These are phyloP conservation scores for Syncephalastrum racemosum DNA, from an alignment of 371 early-diverging fungal species.

Conservation along the genomic window DNA sequence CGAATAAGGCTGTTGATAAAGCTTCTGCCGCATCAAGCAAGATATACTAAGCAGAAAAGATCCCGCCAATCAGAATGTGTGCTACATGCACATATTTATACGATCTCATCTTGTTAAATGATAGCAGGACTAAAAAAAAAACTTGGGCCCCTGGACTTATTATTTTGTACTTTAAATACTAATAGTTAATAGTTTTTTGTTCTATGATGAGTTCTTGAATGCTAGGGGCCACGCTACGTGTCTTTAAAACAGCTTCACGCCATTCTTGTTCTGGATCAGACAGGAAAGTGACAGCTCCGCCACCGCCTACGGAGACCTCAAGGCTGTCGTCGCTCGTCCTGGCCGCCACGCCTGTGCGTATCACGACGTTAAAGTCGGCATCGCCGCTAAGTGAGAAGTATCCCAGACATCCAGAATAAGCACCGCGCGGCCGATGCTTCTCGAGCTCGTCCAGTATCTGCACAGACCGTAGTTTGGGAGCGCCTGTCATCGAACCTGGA, in stretches of 20 bases:
- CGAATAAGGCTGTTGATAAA: no score
- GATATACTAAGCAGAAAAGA: no score
- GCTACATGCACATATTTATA: no score
- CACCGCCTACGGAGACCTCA: slow-evolving; percentile 83
- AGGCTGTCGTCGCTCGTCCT: slow-evolving; percentile 14
- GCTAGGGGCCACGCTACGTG: slow-evolving; percentile 67
- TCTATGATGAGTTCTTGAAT: no score
- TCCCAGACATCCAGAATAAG: slow-evolving; percentile 92
- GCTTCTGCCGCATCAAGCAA: no score
- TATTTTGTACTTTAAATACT: no score
- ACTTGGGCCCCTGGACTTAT: no score
- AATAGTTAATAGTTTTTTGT: background rate
- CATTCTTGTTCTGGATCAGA: slow-evolving; percentile 87
- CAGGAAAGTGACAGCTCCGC: slow-evolving; percentile 90
- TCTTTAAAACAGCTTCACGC: slow-evolving; percentile 73
- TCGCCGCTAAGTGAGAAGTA: slow-evolving; percentile 73
- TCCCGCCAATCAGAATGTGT: no score
- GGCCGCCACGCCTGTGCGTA: slow-evolving; percentile 71
- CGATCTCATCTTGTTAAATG: no score
- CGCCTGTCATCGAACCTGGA: slow-evolving; percentile 97
- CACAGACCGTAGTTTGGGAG: slow-evolving; percentile 90
- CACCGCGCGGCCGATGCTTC: slow-evolving; percentile 66
- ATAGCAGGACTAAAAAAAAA: no score
- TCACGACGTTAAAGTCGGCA: slow-evolving; percentile 81
- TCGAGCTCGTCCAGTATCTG: slow-evolving; percentile 82